These are phyloP conservation scores for Cystobasidium sp. DNA, from an alignment of 1,284 basidiomycete species.

Conservation along the genomic window DNA sequence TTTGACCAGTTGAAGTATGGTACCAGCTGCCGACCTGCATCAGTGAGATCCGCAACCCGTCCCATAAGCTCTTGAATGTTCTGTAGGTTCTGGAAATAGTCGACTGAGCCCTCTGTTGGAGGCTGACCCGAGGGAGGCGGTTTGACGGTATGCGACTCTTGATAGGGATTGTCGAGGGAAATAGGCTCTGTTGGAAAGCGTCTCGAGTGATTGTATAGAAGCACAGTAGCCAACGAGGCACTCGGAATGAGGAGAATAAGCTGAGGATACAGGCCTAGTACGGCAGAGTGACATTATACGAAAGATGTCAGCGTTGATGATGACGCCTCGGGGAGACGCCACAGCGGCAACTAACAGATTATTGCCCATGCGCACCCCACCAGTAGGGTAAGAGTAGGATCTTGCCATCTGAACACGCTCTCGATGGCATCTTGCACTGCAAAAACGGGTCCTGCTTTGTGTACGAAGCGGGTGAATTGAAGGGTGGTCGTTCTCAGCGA, in stretches of 20 bases:
- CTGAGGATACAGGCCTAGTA: slow-evolving; percentile 48
- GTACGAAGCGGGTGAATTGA: slow-evolving; percentile 53
- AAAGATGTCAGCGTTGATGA: neutral
- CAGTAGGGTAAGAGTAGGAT: slow-evolving; percentile 50
- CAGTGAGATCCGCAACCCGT: slow-evolving; percentile 49
- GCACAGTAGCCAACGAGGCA: slow-evolving; percentile 46
- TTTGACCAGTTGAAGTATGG: slow-evolving; percentile 52
- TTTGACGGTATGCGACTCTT: slow-evolving; percentile 25
- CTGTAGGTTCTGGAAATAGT: slow-evolving; percentile 53
- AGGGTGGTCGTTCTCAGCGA: slow-evolving; percentile 47
- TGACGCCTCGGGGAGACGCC: neutral
- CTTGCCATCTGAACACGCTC: slow-evolving; percentile 51
- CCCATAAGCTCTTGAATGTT: slow-evolving; percentile 55
- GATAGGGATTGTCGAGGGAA: slow-evolving; percentile 34
- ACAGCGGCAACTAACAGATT: slow-evolving; percentile 46
- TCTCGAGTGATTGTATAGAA: slow-evolving; percentile 47
- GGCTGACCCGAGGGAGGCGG: slow-evolving; percentile 23
- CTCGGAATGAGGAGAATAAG: slow-evolving; percentile 49
- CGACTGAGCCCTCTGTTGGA: slow-evolving; percentile 49
- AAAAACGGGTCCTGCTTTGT: slow-evolving; percentile 53
- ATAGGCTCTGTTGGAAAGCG: slow-evolving; percentile 17
- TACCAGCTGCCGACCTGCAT: slow-evolving; percentile 47
- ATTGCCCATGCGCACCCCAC: slow-evolving; percentile 49
- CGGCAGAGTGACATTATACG: neutral
- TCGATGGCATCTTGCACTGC: slow-evolving; percentile 51